Evolutionary conservation across 345 rosid species (phyloP).

Genomic region (Eucalyptus paniculata): DNA sequence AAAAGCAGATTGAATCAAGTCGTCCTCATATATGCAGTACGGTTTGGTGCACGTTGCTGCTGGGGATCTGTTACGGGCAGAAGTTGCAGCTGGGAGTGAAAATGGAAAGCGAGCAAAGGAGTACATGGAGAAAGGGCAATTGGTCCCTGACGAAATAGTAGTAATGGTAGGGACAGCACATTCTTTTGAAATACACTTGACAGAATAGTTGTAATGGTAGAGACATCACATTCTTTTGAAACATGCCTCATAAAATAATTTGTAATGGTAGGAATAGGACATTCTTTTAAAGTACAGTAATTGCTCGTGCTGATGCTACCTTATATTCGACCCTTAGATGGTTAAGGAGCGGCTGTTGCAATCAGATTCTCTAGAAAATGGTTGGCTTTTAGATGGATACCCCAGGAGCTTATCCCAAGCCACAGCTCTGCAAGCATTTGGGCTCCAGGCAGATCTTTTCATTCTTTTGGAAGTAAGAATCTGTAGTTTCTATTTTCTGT

Average conservation of each 20-base stretch:
- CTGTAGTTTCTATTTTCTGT: background rate
- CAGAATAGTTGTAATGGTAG: slow-evolving; percentile 66
- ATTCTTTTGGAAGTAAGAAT: slow-evolving; percentile 67
- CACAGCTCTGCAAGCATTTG: slow-evolving; percentile 53
- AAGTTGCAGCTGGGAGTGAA: slow-evolving; percentile 72
- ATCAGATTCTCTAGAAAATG: slow-evolving; percentile 65
- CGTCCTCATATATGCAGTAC: slow-evolving; percentile 54
- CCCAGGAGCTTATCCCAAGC: slow-evolving; percentile 93
- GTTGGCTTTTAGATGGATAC: slow-evolving; percentile 98
- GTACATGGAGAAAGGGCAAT: slow-evolving; percentile 74
- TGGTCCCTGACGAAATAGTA: slow-evolving; percentile 72
- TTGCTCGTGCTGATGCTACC: background rate
- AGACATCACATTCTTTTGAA: background rate
- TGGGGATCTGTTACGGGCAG: slow-evolving; percentile 79
- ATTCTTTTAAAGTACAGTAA: background rate
- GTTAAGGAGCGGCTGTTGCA: slow-evolving; percentile 69
- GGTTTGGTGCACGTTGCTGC: slow-evolving; percentile 90
- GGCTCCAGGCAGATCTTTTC: slow-evolving; percentile 74
- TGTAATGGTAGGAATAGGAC: slow-evolving; percentile 2
- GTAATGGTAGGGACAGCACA: slow-evolving; percentile 33
- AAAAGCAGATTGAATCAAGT: slow-evolving; percentile 9
- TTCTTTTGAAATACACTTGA: background rate
- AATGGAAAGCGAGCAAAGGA: slow-evolving; percentile 79
- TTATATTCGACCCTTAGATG: slow-evolving; percentile 33
- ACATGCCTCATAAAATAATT: background rate